Evolutionary conservation across 805 yeast genomes (phyloP), one percentile per base, ranked within the genome.

Genomic region (Kodamaea neixiangensis): DNA sequence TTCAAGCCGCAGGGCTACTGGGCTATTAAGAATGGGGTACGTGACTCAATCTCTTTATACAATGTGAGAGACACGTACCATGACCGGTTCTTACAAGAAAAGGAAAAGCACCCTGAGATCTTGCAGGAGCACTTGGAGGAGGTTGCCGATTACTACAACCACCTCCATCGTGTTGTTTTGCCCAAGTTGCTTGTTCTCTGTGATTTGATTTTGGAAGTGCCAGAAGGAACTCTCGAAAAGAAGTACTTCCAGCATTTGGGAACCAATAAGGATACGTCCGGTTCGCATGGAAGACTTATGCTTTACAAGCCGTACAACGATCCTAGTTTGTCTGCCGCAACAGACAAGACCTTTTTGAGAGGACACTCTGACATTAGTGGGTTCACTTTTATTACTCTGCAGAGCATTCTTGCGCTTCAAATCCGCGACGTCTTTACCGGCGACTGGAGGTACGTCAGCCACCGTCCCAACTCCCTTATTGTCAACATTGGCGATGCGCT

Each of bases 131-230:
- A 51, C 37, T 20, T 51, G 14, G 21, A 19, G 10, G 52, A 51
- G 40, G 49, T 51, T 13, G 49, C 52, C 3, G 33, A 51, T 10
- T 51, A 46, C 18, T 51, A 44, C 34, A 48, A 45, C 19, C 47
- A 48, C 14, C 20, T 51, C 13, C 54, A 51, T 18, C 11, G 46
- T 2, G 34, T 15, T 2, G 45, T 51, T 6, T 37, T 51, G 20
- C 54, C 51, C 18, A 44, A 45, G 18, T 45, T 51, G 33, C 42
- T 51, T 15, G 21, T 19, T n/a, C 46, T 51, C 18, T 51, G 48
- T 42, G 54, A 87, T 57, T 73, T 87, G 58, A 87, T 87, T 59
- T 87, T 87, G 92, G 94, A 87, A 66, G 86, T 85, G 64, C 68
- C 51, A 15, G 55, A 51, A 21, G 53, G 51, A 7, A 51, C 50